Conservation (phyloP, 2,329 filamentous ascomycete genomes). For the Pseudogymnoascus sp. region DNA sequence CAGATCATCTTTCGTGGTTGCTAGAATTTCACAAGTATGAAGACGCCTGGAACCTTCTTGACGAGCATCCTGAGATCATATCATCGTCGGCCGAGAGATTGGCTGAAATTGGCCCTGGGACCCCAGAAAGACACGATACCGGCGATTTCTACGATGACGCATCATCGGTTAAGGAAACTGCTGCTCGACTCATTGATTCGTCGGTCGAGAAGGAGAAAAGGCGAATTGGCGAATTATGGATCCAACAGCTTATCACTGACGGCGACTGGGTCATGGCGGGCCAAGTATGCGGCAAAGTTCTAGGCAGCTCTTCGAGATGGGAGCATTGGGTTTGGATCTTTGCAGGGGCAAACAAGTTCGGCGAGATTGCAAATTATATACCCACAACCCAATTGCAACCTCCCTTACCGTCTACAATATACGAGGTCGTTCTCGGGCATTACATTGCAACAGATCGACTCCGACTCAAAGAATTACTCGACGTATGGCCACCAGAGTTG, state of each 20-base stretch:
- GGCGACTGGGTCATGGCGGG: conserved; percentile 73
- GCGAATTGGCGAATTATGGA: conserved; percentile 86
- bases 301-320: conserved; percentile 75
- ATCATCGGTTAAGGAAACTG: conserved; percentile 55
- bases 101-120: conserved; percentile 34
- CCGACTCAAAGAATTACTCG: conserved; percentile 70
- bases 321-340: conserved; percentile 95
- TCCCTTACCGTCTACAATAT: conserved; percentile 71
- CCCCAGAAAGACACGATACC: conserved; percentile 30
- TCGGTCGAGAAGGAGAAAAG: conserved; percentile 79
- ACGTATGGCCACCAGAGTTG: conserved; percentile 75
- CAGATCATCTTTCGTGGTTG: conserved; percentile 81
- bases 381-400: conserved; percentile 71
- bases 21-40: conserved; percentile 73
- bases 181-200: conserved; percentile 51
- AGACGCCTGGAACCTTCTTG: conserved; percentile 80
- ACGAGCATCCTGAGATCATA: conserved; percentile 75
- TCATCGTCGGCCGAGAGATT: conserved; percentile 35
- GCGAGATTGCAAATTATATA: conserved; percentile 81
- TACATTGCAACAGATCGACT: conserved; percentile 74
- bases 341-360: conserved; percentile 74
- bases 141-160: conserved; percentile 68
- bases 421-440: conserved; percentile 81
- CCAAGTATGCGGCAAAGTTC: conserved; percentile 71
- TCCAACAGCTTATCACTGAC: conserved; percentile 71